A percentile compares a stretch with the other conserved stretches of the same genome.
Evolutionary conservation across 108 stramenopile species (phyloP).

Genomic region (Skeletonema potamos): DNA sequence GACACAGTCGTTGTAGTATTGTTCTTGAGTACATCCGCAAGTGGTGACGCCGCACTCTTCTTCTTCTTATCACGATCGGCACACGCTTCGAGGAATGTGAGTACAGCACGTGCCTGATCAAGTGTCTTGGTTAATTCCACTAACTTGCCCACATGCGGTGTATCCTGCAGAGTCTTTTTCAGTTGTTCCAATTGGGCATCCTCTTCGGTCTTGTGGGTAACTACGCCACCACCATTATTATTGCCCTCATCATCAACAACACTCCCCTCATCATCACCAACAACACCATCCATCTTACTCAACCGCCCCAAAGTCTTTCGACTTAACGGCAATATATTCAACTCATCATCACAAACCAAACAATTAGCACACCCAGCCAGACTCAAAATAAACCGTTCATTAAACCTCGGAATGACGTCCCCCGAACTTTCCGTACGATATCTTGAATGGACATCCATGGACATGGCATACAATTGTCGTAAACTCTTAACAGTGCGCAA

Average conservation of each 20-base stretch:
- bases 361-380: constrained; percentile 88
- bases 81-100: constrained; percentile 95
- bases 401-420: constrained; percentile 94
- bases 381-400: constrained; percentile 98
- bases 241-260: not conserved
- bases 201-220: constrained; percentile 43
- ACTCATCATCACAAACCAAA: constrained; percentile 97
- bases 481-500: constrained; percentile 91
- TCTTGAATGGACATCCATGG: constrained; percentile 98
- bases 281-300: constrained; percentile 27
- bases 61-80: constrained; percentile 65
- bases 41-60: constrained; percentile 28
- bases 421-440: constrained; percentile 91
- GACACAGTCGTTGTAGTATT: constrained; percentile 63
- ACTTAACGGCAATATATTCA: constrained; percentile 96
- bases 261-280: constrained; percentile 11
- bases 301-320: constrained; percentile 54
- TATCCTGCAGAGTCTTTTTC: constrained; percentile 88
- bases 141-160: constrained; percentile 92
- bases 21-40: not conserved
- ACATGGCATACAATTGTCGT: constrained; percentile 96
- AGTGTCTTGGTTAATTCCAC: constrained; percentile 92
- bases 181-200: constrained; percentile 66
- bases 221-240: constrained; percentile 60
- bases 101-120: constrained; percentile 94